Percentiles rank a stretch among this genome's conserved stretches.
Evolutionary conservation across 768 basidiomycete genomes (phyloP).

Genomic region (Suillus decipiens): DNA sequence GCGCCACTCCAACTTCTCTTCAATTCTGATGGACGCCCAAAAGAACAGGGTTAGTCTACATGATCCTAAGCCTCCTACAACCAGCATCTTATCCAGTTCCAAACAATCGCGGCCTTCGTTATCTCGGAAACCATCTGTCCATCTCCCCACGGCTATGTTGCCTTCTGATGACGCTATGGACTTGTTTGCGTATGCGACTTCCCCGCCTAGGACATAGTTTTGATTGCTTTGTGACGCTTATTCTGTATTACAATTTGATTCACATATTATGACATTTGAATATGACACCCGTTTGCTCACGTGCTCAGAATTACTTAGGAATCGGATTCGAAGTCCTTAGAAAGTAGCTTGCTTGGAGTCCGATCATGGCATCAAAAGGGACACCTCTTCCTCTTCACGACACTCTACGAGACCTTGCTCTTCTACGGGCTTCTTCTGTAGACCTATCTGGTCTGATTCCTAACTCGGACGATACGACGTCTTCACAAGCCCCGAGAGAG

Average conservation of each 20-base stretch:
- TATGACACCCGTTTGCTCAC: background rate
- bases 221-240: conserved; percentile 18
- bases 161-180: conserved; percentile 53
- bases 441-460: conserved; percentile 38
- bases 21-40: conserved; percentile 43
- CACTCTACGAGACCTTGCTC: conserved; percentile 71
- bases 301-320: background rate
- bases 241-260: conserved; percentile 16
- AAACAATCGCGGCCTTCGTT: conserved; percentile 17
- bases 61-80: background rate
- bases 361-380: conserved; percentile 32
- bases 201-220: conserved; percentile 27
- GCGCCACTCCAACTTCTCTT: conserved; percentile 36
- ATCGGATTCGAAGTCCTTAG: background rate
- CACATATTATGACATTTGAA: conserved; percentile 10
- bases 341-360: background rate
- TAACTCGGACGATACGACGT: background rate
- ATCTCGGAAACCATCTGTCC: conserved; percentile 10
- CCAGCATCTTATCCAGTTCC: conserved; percentile 14
- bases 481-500: background rate
- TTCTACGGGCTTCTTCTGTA: conserved; percentile 61
- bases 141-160: conserved; percentile 15
- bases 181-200: conserved; percentile 43
- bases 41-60: conserved; percentile 39
- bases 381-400: conserved; percentile 57